Base-by-base conservation (phyloP, 345 rosid genomes). In the Salix brachista region DNA sequence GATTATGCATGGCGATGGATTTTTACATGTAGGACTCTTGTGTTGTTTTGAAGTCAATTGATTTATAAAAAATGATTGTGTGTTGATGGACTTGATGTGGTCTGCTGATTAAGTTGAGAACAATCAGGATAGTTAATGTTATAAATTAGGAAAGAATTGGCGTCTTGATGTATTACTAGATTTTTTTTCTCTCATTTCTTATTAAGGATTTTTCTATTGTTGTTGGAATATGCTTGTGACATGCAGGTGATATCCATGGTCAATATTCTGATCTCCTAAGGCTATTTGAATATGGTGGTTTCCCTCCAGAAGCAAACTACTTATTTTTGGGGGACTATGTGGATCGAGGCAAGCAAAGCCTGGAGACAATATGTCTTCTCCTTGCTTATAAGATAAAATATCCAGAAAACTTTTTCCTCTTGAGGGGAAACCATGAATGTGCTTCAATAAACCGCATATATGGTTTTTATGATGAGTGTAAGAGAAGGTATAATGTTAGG, bases 371-470 rank as follows among this genome's bases (percentile, higher is more conserved):
- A 79, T 91, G 98, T 77, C 93, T 94, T 73, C 90, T 94, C 70
- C 88, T 94, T 6, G 96, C 97, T 10, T 94, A 88, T 75, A 94
- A 94, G 84, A 88, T 94, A 73, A 92, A 90, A 71, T 94, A 84
- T 74, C 94, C 98, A 28, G 87, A 88, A 54, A 92, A 89, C 82
- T 88, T 94, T 77, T 92, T 91, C 72, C 93, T 94, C 50, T 79
- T 94, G 70, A 83, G 97, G 81, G 97, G 98, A 79, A 94, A 94
- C 87, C 98, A 92, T 30, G 97, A 92, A 78, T 90, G 98, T 78
- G 94, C 95, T 8, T 90, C 97, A 4, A 85, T 92, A 41, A 94
- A 92, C 79, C 93, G 94, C 25, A 86, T 94, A 71, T 94, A 94
- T 46, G 98, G 98, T 34, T 94, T 94, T 37, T 94, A 87, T 5